These are phyloP conservation scores for Nakataea oryzae DNA, from an alignment of 2,329 filamentous ascomycete species.

Conservation along the genomic window DNA sequence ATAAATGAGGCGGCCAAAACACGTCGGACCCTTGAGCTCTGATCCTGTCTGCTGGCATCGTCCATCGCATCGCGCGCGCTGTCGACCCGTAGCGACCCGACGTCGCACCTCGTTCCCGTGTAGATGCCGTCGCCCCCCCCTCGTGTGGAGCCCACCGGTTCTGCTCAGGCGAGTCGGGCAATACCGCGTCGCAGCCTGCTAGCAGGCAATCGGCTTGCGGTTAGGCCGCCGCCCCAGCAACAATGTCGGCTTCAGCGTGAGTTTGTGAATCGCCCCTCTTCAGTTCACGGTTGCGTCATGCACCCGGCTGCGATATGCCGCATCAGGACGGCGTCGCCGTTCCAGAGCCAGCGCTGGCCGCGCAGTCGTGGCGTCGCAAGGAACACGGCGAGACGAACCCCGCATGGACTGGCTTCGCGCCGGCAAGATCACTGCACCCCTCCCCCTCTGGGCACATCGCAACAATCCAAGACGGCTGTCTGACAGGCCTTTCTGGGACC, in stretches of 20 bases:
- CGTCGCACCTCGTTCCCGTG: background rate
- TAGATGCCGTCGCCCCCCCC: background rate
- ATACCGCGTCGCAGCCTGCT: background rate
- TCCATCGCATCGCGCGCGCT: background rate
- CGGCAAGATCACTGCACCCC: background rate
- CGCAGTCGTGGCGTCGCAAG: background rate
- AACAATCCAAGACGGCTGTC: background rate
- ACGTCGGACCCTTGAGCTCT: background rate
- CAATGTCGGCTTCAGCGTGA: constrained; percentile 3
- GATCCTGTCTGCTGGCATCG: background rate
- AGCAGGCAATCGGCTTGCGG: background rate
- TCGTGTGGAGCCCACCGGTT: background rate
- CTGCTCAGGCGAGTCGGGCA: constrained; percentile 1
- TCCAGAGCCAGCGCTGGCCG: background rate
- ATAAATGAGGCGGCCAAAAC: background rate
- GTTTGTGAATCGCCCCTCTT: background rate
- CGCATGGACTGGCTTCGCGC: background rate
- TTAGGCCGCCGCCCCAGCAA: background rate
- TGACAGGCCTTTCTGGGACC: background rate
- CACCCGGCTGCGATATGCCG: too few relatives aligned
- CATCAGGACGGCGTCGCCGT: background rate
- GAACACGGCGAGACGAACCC: background rate
- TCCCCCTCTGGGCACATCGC: background rate
- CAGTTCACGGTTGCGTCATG: background rate
- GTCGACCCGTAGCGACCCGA: background rate